phyloP scores from a whole-genome alignment of 2,329 filamentous ascomycete genomes.

The Trichoderma sp. region DNA sequence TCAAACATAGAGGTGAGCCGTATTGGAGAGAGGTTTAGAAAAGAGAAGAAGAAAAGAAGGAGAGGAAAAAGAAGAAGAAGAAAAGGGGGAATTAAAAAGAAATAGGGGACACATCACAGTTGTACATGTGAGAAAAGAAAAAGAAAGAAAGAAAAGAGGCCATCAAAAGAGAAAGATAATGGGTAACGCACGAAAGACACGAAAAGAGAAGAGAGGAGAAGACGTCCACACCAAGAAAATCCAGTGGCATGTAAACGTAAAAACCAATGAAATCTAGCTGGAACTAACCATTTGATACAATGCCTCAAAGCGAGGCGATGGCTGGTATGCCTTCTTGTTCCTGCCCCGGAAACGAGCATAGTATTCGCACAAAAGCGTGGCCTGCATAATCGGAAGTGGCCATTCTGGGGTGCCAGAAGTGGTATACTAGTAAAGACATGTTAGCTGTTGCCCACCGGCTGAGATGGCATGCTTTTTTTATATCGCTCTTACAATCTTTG shows the following conservation, averaged over 20 bases:
- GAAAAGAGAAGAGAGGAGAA: constrained; percentile 10
- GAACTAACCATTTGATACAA: constrained; percentile 54
- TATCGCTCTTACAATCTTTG: constrained; percentile 45
- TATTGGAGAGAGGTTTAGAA: background rate
- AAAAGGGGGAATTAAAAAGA: constrained; percentile 20
- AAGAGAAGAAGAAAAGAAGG: constrained; percentile 7
- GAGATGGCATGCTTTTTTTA: background rate
- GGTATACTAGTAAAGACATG: background rate
- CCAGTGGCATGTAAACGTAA: background rate
- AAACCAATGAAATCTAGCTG: constrained; percentile 16
- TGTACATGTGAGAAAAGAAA: constrained; percentile 12
- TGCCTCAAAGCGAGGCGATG: constrained; percentile 48
- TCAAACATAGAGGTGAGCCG: background rate
- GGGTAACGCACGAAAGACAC: background rate
- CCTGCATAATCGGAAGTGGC: constrained; percentile 51
- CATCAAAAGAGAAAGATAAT: background rate
- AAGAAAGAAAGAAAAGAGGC: constrained; percentile 21
- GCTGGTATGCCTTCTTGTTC: constrained; percentile 43
- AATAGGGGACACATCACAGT: constrained; percentile 16
- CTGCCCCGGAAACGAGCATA: constrained; percentile 54
- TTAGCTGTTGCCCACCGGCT: background rate
- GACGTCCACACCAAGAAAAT: constrained; percentile 14
- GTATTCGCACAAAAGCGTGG: constrained; percentile 53
- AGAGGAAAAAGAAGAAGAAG: background rate
- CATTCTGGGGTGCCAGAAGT: constrained; percentile 34